These are phyloP conservation scores for Penicillium janthinellum DNA, from an alignment of 2,329 filamentous ascomycete species.

Conservation along the genomic window DNA sequence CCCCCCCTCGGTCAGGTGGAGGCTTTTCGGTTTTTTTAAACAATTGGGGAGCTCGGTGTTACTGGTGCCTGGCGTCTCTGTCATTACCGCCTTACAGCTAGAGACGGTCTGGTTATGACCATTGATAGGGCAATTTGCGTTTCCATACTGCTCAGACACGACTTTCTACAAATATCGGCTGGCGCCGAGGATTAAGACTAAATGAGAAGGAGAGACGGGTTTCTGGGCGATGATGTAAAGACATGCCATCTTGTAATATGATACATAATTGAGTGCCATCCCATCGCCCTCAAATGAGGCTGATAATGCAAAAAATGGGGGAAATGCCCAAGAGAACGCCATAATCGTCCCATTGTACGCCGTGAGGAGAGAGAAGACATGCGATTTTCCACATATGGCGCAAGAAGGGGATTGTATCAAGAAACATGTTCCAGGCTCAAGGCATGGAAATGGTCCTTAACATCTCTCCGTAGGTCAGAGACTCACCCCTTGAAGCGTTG, in stretches of 20 bases:
- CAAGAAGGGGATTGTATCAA: not conserved
- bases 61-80: slow-evolving; percentile 21
- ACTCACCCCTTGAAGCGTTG: not conserved
- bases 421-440: not conserved
- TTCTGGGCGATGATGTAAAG: slow-evolving; percentile 17
- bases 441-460: not conserved
- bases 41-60: slow-evolving; percentile 18
- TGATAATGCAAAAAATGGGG: slow-evolving; percentile 24
- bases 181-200: not conserved
- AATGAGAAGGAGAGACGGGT: slow-evolving; percentile 5
- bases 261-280: slow-evolving; percentile 25
- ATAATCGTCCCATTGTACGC: slow-evolving; percentile 21
- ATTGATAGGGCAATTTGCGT: not conserved
- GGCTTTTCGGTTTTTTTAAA: slow-evolving; percentile 3
- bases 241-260: slow-evolving; percentile 23
- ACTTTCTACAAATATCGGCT: not conserved
- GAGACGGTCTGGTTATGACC: not conserved
- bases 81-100: slow-evolving; percentile 5
- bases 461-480: not conserved
- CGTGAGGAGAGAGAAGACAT: slow-evolving; percentile 24
- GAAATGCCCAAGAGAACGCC: slow-evolving; percentile 28
- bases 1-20: not conserved
- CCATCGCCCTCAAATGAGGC: slow-evolving; percentile 15
- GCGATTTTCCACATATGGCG: slow-evolving; percentile 5
- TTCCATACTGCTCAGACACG: not conserved